Percentiles rank a stretch among this genome's conserved stretches.
Evolutionary conservation across 139 green algal genomes (phyloP).

Genomic region (Chlorella sorokiniana): DNA sequence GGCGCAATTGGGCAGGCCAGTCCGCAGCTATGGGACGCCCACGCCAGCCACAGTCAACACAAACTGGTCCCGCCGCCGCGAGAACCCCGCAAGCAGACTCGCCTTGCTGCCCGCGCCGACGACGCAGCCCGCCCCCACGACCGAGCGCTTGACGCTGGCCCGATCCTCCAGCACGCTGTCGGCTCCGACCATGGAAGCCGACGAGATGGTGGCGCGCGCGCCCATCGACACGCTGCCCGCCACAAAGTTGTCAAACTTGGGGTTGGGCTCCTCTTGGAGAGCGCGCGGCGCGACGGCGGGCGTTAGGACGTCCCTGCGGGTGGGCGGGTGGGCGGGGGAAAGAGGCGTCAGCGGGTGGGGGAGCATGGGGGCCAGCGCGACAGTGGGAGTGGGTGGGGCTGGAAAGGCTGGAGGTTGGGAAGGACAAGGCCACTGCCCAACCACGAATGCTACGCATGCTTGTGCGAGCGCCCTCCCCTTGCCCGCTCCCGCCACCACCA

Average conservation of each 20-base stretch:
- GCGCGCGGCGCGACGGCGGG: conserved; percentile 35
- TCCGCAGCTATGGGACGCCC: too few species aligned
- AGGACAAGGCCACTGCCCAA: background rate
- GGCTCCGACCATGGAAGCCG: conserved; percentile 77
- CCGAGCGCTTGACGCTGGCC: conserved; percentile 83
- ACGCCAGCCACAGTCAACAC: background rate
- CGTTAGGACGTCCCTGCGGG: conserved; percentile 46
- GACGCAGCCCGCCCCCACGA: conserved; percentile 75
- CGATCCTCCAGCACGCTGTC: conserved; percentile 80
- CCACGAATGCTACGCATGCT: too few species aligned
- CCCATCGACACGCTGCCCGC: conserved; percentile 49
- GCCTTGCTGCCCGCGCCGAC: conserved; percentile 79
- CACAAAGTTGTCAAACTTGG: conserved; percentile 78
- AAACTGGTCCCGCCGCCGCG: background rate
- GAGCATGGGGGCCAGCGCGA: background rate
- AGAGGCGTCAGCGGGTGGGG: background rate
- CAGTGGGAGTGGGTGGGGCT: background rate
- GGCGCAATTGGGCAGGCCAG: too few species aligned
- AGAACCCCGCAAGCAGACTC: too few species aligned
- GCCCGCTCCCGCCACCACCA: too few species aligned
- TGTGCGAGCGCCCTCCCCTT: too few species aligned
- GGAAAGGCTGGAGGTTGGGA: background rate
- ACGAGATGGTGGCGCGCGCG: conserved; percentile 68
- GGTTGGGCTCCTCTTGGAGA: conserved; percentile 42
- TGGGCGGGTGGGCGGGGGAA: too few species aligned